Conservation (phyloP, 2,329 filamentous ascomycete species). For the Periconia sp. region DNA sequence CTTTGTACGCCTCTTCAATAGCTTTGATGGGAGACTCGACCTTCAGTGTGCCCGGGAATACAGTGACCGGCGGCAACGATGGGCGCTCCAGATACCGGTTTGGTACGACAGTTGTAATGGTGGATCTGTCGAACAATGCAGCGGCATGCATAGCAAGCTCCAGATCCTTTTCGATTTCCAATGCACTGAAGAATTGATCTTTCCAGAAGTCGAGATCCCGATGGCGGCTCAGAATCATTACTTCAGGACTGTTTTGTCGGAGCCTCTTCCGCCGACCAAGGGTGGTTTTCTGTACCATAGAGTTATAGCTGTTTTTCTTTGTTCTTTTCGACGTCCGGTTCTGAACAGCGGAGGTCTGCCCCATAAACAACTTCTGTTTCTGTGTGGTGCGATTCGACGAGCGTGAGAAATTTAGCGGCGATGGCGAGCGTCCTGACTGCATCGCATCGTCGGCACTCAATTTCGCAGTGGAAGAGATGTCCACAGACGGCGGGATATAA, state of each 20-base stretch:
- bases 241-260: background rate
- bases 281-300: background rate
- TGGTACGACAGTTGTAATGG: slow-evolving; percentile 8
- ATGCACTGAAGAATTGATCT: slow-evolving; percentile 3
- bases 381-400: background rate
- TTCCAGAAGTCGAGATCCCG: slow-evolving; percentile 3
- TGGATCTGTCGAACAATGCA: slow-evolving; percentile 1
- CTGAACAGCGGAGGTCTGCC: background rate
- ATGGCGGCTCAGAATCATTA: background rate
- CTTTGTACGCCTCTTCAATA: slow-evolving; percentile 6
- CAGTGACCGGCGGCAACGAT: background rate
- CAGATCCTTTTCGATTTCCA: slow-evolving; percentile 2
- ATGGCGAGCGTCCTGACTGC: background rate
- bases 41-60: slow-evolving; percentile 8
- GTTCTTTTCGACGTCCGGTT: background rate
- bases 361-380: background rate
- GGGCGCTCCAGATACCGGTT: slow-evolving; percentile 1
- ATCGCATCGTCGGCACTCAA: background rate
- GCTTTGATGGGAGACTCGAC: background rate
- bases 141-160: background rate
- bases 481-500: too few relatives aligned
- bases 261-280: background rate
- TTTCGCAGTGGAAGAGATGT: too few relatives aligned
- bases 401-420: background rate
- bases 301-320: background rate